phyloP scores from a whole-genome alignment of 257 asterid genomes.

The Salvia hispanica region DNA sequence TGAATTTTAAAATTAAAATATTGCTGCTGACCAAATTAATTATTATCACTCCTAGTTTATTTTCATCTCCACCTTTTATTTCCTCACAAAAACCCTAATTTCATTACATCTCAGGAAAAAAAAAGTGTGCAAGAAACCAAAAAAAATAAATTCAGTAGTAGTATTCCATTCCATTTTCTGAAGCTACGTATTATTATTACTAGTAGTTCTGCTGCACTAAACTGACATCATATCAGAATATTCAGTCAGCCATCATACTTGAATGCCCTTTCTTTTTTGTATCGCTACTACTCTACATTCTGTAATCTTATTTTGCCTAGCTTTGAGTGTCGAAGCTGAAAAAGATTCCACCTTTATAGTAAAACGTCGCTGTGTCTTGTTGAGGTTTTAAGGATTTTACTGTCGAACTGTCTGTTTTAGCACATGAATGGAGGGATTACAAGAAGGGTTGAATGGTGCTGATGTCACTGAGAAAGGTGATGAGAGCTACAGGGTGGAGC shows the following conservation, averaged over 20 bases:
- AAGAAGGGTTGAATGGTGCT: conserved; percentile 59
- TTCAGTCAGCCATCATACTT: conserved; percentile 38
- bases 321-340: conserved; percentile 28
- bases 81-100: conserved; percentile 67
- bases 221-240: conserved; percentile 44
- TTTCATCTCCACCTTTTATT: conserved; percentile 37
- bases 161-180: too few species aligned
- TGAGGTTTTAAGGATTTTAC: conserved; percentile 22
- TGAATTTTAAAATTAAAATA: conserved; percentile 63
- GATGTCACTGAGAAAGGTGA: conserved; percentile 54
- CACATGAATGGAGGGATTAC: conserved; percentile 74
- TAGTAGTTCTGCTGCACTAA: conserved; percentile 36
- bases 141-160: neutral
- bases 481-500: conserved; percentile 63
- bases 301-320: neutral
- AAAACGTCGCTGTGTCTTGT: neutral
- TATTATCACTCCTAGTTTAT: conserved; percentile 38
- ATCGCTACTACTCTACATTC: conserved; percentile 23
- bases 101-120: conserved; percentile 17
- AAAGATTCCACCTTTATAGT: conserved; percentile 40
- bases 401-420: conserved; percentile 33
- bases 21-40: conserved; percentile 46
- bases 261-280: conserved; percentile 7
- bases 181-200: conserved; percentile 34
- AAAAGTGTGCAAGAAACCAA: conserved; percentile 30